A percentile compares a stretch with the other conserved stretches of the same genome.
phyloP scores from a whole-genome alignment of 495 filamentous ascomycete genomes.

The Penicillium nucicola region DNA sequence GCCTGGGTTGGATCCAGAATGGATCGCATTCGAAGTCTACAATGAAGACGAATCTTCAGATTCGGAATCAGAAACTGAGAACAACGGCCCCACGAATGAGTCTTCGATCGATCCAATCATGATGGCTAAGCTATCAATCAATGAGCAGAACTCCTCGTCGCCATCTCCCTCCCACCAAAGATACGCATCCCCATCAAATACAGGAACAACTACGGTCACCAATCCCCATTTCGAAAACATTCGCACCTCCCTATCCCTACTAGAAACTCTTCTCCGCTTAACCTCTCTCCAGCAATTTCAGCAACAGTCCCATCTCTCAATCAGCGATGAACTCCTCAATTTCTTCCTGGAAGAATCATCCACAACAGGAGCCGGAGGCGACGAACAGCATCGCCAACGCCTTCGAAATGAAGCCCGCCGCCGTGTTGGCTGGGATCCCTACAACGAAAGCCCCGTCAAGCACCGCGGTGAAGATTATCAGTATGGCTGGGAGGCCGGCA shows the following conservation, averaged over 20 bases:
- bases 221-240: slow-evolving; percentile 51
- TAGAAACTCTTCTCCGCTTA: slow-evolving; percentile 91
- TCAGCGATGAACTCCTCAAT: slow-evolving; percentile 89
- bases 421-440: slow-evolving; percentile 89
- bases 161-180: slow-evolving; percentile 17
- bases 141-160: slow-evolving; percentile 19
- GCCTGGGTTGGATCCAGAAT: slow-evolving; percentile 81
- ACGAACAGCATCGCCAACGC: slow-evolving; percentile 65
- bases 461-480: slow-evolving; percentile 61
- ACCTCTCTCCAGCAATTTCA: slow-evolving; percentile 95
- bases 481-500: slow-evolving; percentile 32
- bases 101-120: slow-evolving; percentile 36
- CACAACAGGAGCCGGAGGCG: slow-evolving; percentile 67
- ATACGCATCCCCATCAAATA: slow-evolving; percentile 35
- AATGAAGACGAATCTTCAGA: slow-evolving; percentile 61
- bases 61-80: slow-evolving; percentile 54
- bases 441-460: slow-evolving; percentile 68
- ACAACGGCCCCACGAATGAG: slow-evolving; percentile 15
- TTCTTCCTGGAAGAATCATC: slow-evolving; percentile 89
- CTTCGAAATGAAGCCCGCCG: slow-evolving; percentile 69
- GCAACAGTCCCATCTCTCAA: slow-evolving; percentile 86
- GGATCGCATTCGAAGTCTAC: slow-evolving; percentile 92
- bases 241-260: slow-evolving; percentile 82
- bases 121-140: slow-evolving; percentile 40
- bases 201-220: slow-evolving; percentile 34